phyloP scores from a whole-genome alignment of 768 basidiomycete species.

The Aureoboletus auriporus region DNA sequence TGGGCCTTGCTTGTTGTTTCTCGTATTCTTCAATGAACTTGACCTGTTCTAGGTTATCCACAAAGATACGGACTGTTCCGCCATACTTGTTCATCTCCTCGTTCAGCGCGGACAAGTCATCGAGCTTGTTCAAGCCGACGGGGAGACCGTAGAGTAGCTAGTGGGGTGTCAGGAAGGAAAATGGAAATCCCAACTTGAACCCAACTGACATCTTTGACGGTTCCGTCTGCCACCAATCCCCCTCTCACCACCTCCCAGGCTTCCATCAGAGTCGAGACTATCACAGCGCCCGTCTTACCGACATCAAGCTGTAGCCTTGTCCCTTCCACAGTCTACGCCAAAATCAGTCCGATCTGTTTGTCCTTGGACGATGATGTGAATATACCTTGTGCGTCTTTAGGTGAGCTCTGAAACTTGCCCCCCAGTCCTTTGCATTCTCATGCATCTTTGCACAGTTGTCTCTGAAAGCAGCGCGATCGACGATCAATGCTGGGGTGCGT shows the following conservation, averaged over 20 bases:
- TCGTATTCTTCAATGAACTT: constrained; percentile 61
- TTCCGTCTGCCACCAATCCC: constrained; percentile 66
- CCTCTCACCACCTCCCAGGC: constrained; percentile 68
- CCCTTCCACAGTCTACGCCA: constrained; percentile 66
- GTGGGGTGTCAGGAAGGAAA: constrained; percentile 1
- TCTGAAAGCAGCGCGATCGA: constrained; percentile 70
- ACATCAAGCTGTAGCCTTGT: constrained; percentile 59
- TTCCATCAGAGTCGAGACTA: constrained; percentile 83
- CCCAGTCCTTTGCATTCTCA: constrained; percentile 57
- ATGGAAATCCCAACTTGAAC: neutral
- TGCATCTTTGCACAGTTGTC: constrained; percentile 76
- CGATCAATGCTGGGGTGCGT: constrained; percentile 74
- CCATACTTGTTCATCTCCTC: constrained; percentile 51
- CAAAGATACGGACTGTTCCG: constrained; percentile 60
- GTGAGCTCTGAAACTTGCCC: constrained; percentile 74
- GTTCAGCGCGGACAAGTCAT: constrained; percentile 60
- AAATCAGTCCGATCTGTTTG: constrained; percentile 4
- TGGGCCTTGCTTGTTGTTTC: constrained; percentile 32
- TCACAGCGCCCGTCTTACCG: constrained; percentile 55
- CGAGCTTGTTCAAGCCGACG: constrained; percentile 63
- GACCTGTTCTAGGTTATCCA: constrained; percentile 77
- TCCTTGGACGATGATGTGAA: neutral
- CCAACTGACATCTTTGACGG: constrained; percentile 69
- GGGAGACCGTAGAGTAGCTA: constrained; percentile 85
- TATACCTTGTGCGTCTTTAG: constrained; percentile 79